Evolutionary conservation across 148 eudicot genomes (phyloP), one percentile per base, ranked within the genome.

Genomic region (Fagopyrum tataricum): DNA sequence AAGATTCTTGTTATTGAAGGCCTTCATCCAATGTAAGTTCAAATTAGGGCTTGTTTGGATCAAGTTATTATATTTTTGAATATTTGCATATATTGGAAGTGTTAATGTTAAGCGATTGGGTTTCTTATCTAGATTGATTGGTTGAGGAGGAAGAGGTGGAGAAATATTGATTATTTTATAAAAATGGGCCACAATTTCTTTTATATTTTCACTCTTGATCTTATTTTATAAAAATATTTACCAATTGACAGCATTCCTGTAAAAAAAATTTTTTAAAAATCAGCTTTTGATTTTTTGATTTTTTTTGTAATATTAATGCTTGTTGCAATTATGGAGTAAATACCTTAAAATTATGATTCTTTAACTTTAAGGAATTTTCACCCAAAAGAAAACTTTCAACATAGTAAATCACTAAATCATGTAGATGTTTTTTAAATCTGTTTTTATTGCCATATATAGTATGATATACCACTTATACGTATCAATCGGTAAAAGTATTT

Each of bases 1-100:
- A 95, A 95, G 91, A 92, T 95, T 76, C 79, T 95, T 72, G 99
- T 95, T 73, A 95, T 95, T 79, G 99, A 95, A 78, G 99, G 99
- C 1, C 82, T 95, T 48, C 99, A 95, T 79, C 99, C 99, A 79
- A 91, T 95, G 99, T 95, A 75, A 92, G 99, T 87, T 15, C 4
- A 8, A 44, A 20, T 15, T 14, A 31, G 37, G 37, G 37, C 2
- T 8, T 23, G n/a, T 59, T 59, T 59, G 70, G 75, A 72, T 72
- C 44, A 48, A 37, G 10, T n/a, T 1, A 39, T 67, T 14, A 70
- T 42, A 8, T 68, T 37, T 68, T 14, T n/a, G n/a, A n/a, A n/a
- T n/a, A n/a, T n/a, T n/a, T n/a, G n/a, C n/a, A n/a, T n/a, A n/a
- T n/a, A n/a, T n/a, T n/a, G n/a, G 18, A 40, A 8, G 40, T 61